Evolutionary conservation across 345 rosid genomes (phyloP).

Genomic region (Rhodamnia argentea): DNA sequence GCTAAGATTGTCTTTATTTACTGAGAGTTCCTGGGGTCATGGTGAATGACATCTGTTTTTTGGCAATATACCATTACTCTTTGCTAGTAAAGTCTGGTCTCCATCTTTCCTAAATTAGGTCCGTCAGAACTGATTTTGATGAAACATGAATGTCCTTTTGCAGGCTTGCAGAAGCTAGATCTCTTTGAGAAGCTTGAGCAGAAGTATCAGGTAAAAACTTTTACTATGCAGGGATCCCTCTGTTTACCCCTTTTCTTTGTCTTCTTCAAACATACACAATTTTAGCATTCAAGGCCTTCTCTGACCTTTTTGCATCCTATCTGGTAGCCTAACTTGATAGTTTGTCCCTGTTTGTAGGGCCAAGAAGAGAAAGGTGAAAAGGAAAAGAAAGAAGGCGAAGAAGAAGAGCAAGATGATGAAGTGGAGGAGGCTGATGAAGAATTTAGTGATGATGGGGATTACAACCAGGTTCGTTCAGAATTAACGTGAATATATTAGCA

Average conservation of each 20-base stretch:
- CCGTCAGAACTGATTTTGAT: not conserved
- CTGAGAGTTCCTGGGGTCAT: not conserved
- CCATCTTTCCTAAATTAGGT: not conserved
- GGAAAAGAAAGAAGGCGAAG: slow-evolving; percentile 30
- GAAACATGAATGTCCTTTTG: slow-evolving; percentile 3
- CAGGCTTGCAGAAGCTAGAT: slow-evolving; percentile 25
- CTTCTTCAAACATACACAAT: not conserved
- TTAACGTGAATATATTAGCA: not conserved
- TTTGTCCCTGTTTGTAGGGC: slow-evolving; percentile 5
- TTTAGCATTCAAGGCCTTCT: not conserved
- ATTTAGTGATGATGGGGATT: slow-evolving; percentile 40
- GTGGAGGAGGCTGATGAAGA: slow-evolving; percentile 25
- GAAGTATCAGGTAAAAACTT: slow-evolving; percentile 19
- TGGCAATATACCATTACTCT: not conserved
- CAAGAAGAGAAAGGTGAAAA: slow-evolving; percentile 25
- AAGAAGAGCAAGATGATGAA: slow-evolving; percentile 25
- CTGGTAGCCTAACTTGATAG: not conserved
- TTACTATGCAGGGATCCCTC: not conserved
- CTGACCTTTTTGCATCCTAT: not conserved
- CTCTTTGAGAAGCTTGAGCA: slow-evolving; percentile 33
- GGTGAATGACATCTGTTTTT: not conserved
- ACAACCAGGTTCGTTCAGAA: slow-evolving; percentile 28
- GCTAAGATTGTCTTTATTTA: not conserved
- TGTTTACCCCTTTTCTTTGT: not conserved
- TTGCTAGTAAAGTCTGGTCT: not conserved